Base-by-base conservation (phyloP, 2,329 filamentous ascomycete genomes). In the Stagonosporopsis chrysanthemi region DNA sequence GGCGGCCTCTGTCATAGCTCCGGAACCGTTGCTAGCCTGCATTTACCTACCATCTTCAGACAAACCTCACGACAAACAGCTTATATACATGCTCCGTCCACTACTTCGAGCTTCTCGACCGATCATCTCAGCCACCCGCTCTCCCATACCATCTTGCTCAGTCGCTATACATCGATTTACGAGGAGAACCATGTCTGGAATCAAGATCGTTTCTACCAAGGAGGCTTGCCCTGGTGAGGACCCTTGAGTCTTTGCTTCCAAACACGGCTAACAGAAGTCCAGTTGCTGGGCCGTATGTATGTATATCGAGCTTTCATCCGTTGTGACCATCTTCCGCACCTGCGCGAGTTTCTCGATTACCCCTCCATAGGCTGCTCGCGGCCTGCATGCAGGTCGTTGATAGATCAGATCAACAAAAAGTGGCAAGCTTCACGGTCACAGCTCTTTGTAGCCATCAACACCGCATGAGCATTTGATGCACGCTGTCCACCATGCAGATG, bases 201-300 rank as follows among this genome's bases (percentile, higher is more conserved):
- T 80, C 51, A 78, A 79, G 73, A 77, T 78, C 58, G 70, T 80
- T 46, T 68, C 74, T 59, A 78, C 77, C 8, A 68, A 71, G 33
- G 74, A 79, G 60, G 79, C 78, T 11, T 77, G 74, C 58, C 77
- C 78, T 54, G 77, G 78, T 80, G 72, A 65, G 76, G 73, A 31
- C 33, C 44, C 48, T 52, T 11, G 22, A 26, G 35, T 19, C 29
- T 17, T 28, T 23, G 14, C n/a, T 14, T 4, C 3, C 14, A 31
- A 41, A 22, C 14, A 26, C n/a, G 46, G 46, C 57, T 65, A 56
- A 72, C 44, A 3, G 29, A 24, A 42, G 6, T 56, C 43, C 55
- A 80, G 77, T 77, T 70, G 76, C 75, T 47, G 77, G 75, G 33
- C 76, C 77, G 54, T 80, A 80, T 59, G 78, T 80, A 77, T 54